Conservation (phyloP, 1,139 yeast species). For the Hansenula sp. region DNA sequence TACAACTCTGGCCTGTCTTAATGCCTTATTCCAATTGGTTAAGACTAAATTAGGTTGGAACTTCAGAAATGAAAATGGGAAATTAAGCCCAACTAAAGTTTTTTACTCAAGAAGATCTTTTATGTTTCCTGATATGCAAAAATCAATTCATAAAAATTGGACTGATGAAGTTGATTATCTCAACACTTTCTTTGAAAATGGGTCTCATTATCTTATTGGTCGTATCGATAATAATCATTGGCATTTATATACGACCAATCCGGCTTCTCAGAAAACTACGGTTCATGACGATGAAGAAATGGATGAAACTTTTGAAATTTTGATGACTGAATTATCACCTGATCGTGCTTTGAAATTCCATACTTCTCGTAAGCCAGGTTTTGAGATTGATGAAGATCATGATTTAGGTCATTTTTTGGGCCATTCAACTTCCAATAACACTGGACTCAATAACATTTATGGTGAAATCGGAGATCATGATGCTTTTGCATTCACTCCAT, state of each 20-base stretch:
- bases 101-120: conserved; percentile 90
- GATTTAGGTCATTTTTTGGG: conserved; percentile 85
- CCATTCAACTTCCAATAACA: conserved; percentile 53
- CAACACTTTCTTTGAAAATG: conserved; percentile 56
- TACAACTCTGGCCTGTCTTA: conserved; percentile 78
- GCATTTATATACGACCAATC: conserved; percentile 77
- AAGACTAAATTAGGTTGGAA: conserved; percentile 34
- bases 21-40: conserved; percentile 55
- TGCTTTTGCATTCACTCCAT: conserved; percentile 92
- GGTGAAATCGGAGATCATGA: conserved; percentile 53
- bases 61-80: conserved; percentile 11
- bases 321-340: conserved; percentile 83
- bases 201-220: conserved; percentile 77
- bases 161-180: conserved; percentile 69
- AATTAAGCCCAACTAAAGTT: conserved; percentile 52
- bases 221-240: conserved; percentile 77
- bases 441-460: conserved; percentile 62
- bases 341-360: conserved; percentile 58
- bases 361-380: conserved; percentile 49
- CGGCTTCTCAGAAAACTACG: conserved; percentile 8
- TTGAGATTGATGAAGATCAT: conserved; percentile 40
- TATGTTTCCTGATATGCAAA: conserved; percentile 88
- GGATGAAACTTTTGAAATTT: conserved; percentile 83
- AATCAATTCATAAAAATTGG: conserved; percentile 84
- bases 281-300: conserved; percentile 12